These are phyloP conservation scores for sorghum (Sorghum bicolor) DNA, from an alignment of 176 grass and related monocot genomes.

Conservation along the genomic window Sorghum_bicolor_NCBIv3 NC_012870.2:275001-275500, in stretches of 20 bases:
- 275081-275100: background rate
- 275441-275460: background rate
- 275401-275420: background rate
- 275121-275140: background rate
- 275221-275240: conserved; percentile 97
- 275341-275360: conserved; percentile 56
- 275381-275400: conserved; percentile 72
- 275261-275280: conserved; percentile 97
- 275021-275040: background rate
- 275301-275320: background rate
- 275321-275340: background rate
- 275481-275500: background rate
- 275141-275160: background rate
- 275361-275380: conserved; percentile 51
- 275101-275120: background rate
- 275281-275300: conserved; percentile 9
- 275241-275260: conserved; percentile 98
- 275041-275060: background rate
- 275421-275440: background rate
- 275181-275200: background rate
- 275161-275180: background rate
- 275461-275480: background rate
- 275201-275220: background rate
- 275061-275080: background rate
- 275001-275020: background rate